Percentiles rank a stretch among this genome's conserved stretches.
Conservation (phyloP, 2,329 filamentous ascomycete species). For the Aspergillus aculeatus region DNA sequence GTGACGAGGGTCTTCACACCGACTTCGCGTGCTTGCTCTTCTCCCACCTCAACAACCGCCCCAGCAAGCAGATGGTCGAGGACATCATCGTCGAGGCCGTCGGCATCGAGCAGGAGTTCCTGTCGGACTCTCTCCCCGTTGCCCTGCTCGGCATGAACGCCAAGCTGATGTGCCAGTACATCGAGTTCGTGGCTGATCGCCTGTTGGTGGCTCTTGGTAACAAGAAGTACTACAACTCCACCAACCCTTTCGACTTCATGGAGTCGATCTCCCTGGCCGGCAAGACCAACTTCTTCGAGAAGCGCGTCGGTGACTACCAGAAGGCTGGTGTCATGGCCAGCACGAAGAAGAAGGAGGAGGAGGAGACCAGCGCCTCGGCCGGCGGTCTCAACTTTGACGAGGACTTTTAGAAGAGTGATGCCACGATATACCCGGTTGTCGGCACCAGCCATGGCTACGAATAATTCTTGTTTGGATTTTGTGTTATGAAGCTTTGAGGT, state of each 20-base stretch:
- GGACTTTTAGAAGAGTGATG: slow-evolving; percentile 71
- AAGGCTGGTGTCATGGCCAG: slow-evolving; percentile 98
- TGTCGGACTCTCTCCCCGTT: slow-evolving; percentile 90
- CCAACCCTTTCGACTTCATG: slow-evolving; percentile 99
- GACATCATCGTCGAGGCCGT: slow-evolving; percentile 94
- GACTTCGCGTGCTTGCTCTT: slow-evolving; percentile 98
- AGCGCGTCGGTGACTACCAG: slow-evolving; percentile 98
- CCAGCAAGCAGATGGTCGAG: slow-evolving; percentile 74
- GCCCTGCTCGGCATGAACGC: slow-evolving; percentile 97
- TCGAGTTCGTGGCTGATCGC: slow-evolving; percentile 97
- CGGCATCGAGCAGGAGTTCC: slow-evolving; percentile 92
- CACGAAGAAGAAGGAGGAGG: slow-evolving; percentile 67
- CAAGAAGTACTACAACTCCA: slow-evolving; percentile 85
- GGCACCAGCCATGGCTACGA: slow-evolving; percentile 16
- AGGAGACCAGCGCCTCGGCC: slow-evolving; percentile 33
- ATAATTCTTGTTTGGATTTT: slow-evolving; percentile 16
- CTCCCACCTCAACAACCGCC: slow-evolving; percentile 93
- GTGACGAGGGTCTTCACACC: slow-evolving; percentile 98
- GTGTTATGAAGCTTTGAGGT: slow-evolving; percentile 30
- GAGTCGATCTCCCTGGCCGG: slow-evolving; percentile 98
- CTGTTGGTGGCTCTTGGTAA: slow-evolving; percentile 91
- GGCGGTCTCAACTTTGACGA: slow-evolving; percentile 93
- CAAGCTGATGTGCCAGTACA: slow-evolving; percentile 98
- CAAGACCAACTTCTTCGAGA: slow-evolving; percentile 99
- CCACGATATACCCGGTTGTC: slow-evolving; percentile 23